phyloP scores from a whole-genome alignment of 768 basidiomycete species.

The Leucocoprinus sp. region DNA sequence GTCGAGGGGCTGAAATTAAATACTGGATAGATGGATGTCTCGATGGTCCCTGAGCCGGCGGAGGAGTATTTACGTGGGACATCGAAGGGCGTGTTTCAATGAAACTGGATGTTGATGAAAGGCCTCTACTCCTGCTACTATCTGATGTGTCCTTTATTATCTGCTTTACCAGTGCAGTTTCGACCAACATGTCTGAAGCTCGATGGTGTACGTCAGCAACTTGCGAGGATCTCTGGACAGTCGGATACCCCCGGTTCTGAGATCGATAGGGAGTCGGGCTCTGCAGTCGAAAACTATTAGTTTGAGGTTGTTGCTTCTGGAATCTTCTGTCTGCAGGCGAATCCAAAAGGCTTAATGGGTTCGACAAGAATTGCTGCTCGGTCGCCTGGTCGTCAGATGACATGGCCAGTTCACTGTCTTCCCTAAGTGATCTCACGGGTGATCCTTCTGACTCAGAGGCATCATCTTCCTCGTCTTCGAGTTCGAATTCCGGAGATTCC shows the following conservation, averaged over 20 bases:
- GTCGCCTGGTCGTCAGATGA: conserved; percentile 15
- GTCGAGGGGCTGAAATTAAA: neutral
- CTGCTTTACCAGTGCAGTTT: no score
- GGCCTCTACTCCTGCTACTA: no score
- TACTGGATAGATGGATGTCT: neutral
- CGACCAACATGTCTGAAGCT: no score
- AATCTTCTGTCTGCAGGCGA: neutral
- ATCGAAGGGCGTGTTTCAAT: neutral
- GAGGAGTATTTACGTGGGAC: no score
- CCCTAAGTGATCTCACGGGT: conserved; percentile 19
- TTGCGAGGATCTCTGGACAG: neutral
- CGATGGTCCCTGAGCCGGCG: no score
- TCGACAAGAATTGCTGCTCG: neutral
- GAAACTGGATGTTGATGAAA: neutral
- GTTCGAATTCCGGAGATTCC: neutral
- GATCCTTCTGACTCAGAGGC: neutral
- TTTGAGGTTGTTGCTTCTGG: neutral
- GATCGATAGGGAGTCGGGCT: neutral
- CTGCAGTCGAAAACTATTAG: neutral
- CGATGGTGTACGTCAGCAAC: neutral
- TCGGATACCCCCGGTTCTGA: conserved; percentile 1
- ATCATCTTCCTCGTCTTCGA: neutral
- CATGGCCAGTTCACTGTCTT: conserved; percentile 21
- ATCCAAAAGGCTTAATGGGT: no score
- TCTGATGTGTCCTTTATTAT: no score